These are phyloP conservation scores for Porogramme epimiltina DNA, from an alignment of 1,284 basidiomycete genomes.

Conservation along the genomic window DNA sequence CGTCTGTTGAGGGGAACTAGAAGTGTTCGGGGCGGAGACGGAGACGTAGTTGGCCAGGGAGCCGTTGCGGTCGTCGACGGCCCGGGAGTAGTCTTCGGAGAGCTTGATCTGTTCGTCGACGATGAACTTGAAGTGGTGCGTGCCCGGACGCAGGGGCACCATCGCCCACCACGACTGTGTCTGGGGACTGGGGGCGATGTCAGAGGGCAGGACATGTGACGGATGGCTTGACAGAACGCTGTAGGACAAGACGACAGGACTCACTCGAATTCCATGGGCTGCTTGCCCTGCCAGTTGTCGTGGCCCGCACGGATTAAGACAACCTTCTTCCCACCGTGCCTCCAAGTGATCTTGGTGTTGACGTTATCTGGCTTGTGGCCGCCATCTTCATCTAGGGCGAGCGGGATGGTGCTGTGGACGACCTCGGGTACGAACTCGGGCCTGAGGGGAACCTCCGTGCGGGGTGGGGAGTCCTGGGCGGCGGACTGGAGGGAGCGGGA, in stretches of 20 bases:
- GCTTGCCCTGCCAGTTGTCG: slow-evolving; percentile 69
- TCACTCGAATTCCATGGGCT: slow-evolving; percentile 63
- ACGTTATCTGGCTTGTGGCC: slow-evolving; percentile 41
- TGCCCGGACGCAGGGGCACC: slow-evolving; percentile 80
- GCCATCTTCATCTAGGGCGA: slow-evolving; percentile 46
- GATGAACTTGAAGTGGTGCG: slow-evolving; percentile 95
- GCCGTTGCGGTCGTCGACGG: slow-evolving; percentile 89
- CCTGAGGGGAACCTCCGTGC: slow-evolving; percentile 27
- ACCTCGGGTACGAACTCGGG: slow-evolving; percentile 53
- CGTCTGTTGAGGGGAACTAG: slow-evolving; percentile 25
- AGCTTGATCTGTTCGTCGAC: slow-evolving; percentile 90
- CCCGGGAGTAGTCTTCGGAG: slow-evolving; percentile 81
- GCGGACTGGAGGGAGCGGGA: slow-evolving; percentile 44
- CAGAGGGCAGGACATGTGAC: not conserved
- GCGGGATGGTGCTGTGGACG: slow-evolving; percentile 64
- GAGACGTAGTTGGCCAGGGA: slow-evolving; percentile 94
- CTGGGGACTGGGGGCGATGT: slow-evolving; percentile 27
- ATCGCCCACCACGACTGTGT: slow-evolving; percentile 45
- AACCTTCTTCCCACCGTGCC: slow-evolving; percentile 60
- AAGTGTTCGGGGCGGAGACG: slow-evolving; percentile 42
- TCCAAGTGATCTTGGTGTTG: slow-evolving; percentile 63
- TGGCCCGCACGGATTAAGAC: slow-evolving; percentile 69
- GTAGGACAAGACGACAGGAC: slow-evolving; percentile 28
- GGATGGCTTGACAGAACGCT: not conserved
- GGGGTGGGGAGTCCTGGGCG: slow-evolving; percentile 32